Evolutionary conservation across 1,284 basidiomycete species (phyloP), one percentile per base, ranked within the genome.

Genomic region (Cryptococcus sp.): DNA sequence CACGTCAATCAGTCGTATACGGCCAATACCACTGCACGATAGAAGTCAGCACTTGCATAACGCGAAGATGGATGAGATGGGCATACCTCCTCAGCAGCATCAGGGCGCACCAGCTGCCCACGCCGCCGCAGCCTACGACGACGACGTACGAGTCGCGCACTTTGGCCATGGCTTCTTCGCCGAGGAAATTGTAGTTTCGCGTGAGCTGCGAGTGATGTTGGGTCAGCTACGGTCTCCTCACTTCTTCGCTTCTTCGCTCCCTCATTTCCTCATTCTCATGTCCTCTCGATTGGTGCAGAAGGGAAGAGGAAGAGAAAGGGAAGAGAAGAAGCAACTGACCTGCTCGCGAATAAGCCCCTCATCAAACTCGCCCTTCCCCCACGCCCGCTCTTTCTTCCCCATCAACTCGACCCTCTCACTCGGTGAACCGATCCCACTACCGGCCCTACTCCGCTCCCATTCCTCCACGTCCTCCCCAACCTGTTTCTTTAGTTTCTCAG

Each of bases 171-270:
- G 87, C 86, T 40, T 93, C 89, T 38, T 95, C 91, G 0, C 93
- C 93, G 50, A 99, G 88, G 80, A 99, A 97, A 20, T 89, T 87
- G 74, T 96, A 97, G 79, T 98, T 97, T 47, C 96, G 82, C 6
- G 93, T 89, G 41, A 99, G 84, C 78, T 97, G 88, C 71, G 11
- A 45, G 16, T 20, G 49, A 57, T 40, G 51, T 27, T 19, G 22
- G 23, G 35, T 5, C 39, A 48, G 25, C n/a, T 27, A 35, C 31
- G 7, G 8, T 8, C 8, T 13, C 31, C 2, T 35, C 31, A 35
- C 8, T 35, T 35, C 31, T 8, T 35, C 31, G 8, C 25, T 25
- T 25, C 25, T 25, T 25, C 25, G 25, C 25, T 25, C 6, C 25
- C 25, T 3, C 25, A 25, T 6, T n/a, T 42, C 19, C 46, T 39